These are phyloP conservation scores for Elaeagnus macrophylla DNA, from an alignment of 306 rosid species.

Conservation along the genomic window DNA sequence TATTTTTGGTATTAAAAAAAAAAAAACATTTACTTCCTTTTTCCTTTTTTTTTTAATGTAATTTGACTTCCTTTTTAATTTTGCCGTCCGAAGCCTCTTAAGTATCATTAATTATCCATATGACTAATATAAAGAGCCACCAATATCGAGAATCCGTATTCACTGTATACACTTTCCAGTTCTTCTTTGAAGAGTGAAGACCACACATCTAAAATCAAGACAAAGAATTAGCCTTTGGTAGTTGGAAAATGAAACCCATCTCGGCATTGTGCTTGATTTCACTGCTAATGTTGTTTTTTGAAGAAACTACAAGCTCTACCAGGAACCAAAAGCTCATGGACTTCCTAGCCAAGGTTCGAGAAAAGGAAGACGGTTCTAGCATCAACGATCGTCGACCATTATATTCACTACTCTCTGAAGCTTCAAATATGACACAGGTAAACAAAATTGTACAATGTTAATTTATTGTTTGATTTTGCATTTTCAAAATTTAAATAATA, in stretches of 20 bases:
- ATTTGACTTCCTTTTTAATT: too few relatives aligned
- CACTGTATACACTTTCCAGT: too few relatives aligned
- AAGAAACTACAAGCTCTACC: constrained; percentile 10
- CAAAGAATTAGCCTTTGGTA: too few relatives aligned
- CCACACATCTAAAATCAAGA: too few relatives aligned
- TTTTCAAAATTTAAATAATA: neutral
- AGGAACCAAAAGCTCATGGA: constrained; percentile 16
- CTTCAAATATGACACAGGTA: constrained; percentile 32
- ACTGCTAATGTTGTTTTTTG: constrained; percentile 2
- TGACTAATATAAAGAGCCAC: too few relatives aligned
- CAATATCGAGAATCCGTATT: too few relatives aligned
- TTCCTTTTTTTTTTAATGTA: too few relatives aligned
- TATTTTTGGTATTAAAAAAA: too few relatives aligned
- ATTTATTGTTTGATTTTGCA: neutral
- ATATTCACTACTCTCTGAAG: constrained; percentile 2
- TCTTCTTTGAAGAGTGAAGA: too few relatives aligned
- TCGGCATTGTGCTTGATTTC: constrained; percentile 18
- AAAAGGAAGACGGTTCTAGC: neutral
- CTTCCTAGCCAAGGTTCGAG: constrained; percentile 16
- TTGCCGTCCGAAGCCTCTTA: too few relatives aligned
- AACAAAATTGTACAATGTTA: neutral
- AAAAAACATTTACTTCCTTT: too few relatives aligned
- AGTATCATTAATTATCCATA: too few relatives aligned
- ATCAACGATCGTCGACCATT: constrained; percentile 5
- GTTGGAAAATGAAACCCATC: neutral